Base-by-base conservation (phyloP, 2,329 filamentous ascomycete genomes). In the Davidsoniella eucalypti region DNA sequence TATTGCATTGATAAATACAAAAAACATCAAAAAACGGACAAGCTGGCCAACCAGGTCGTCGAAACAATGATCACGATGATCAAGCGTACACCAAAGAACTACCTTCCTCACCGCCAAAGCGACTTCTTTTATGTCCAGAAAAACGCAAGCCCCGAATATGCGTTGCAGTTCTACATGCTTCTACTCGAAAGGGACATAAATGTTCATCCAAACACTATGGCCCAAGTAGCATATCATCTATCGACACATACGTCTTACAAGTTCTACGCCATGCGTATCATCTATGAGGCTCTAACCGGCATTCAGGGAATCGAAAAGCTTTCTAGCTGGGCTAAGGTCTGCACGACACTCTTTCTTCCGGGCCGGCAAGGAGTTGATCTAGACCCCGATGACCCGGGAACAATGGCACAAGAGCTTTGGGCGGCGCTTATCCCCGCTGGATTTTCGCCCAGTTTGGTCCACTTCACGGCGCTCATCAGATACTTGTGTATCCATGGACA, bases 401-500 rank as follows among this genome's bases (percentile, higher is more conserved):
- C 62, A 40, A 56, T 61, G 6, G 61, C 68, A 6, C 64, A 67
- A 4, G 61, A 68, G 37, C 63, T 69, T n/a, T 67, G 69, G 17
- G 42, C 45, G 1, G 17, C 45, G 29, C 46, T 54, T 9, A 47
- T 50, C 4, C 65, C 72, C 17, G 63, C 72, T n/a, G 82, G 81
- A 1, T 65, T 84, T 44, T 66, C 67, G 17, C 76, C 83, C 21
- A 82, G 84, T 55, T 64, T 75, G 12, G 65, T 78, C 51, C 71
- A 72, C 9, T 76, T 82, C 58, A 83, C 82, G 14, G 70, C 82
- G 42, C 66, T 87, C 52, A 74, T 95, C 50, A 71, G 78, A 38
- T 84, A 86, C 52, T 77, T 87, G 14, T 76, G 83, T 57, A 68
- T 78, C 52, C 74, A 70, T n/a, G 72, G 73, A 9, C 75, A 85